phyloP scores from a whole-genome alignment of 2,329 filamentous ascomycete genomes.

The Aspergillus hortae region DNA sequence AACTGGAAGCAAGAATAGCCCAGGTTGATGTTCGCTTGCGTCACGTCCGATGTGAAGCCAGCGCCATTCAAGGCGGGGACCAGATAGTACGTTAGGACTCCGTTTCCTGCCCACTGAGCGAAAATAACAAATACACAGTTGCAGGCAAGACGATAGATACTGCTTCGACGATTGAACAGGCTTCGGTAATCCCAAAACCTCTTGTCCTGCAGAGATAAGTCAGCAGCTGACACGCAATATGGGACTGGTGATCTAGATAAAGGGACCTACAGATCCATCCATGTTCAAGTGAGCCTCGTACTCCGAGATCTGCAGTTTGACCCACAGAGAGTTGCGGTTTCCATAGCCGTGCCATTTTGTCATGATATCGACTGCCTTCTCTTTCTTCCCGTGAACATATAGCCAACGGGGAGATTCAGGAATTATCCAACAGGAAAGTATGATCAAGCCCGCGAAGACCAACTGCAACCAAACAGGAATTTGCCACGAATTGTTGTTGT shows the following conservation, averaged over 20 bases:
- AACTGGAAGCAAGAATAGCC: conserved; percentile 55
- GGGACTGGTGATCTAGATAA: background rate
- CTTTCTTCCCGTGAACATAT: conserved; percentile 55
- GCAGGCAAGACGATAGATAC: conserved; percentile 47
- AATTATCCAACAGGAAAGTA: conserved; percentile 49
- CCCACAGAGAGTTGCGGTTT: conserved; percentile 27
- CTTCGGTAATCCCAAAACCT: conserved; percentile 59
- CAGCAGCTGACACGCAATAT: background rate
- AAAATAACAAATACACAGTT: conserved; percentile 53
- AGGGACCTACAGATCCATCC: conserved; percentile 18
- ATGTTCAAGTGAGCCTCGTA: conserved; percentile 29
- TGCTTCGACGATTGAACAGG: conserved; percentile 47
- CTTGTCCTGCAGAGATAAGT: conserved; percentile 42
- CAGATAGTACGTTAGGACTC: conserved; percentile 53
- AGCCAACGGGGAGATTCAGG: conserved; percentile 63
- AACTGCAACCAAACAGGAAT: conserved; percentile 56
- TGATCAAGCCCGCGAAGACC: conserved; percentile 45
- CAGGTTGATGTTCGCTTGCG: conserved; percentile 53
- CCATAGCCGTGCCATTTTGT: conserved; percentile 56
- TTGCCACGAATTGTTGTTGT: conserved; percentile 52
- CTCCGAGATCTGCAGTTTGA: conserved; percentile 30
- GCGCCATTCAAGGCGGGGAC: conserved; percentile 51
- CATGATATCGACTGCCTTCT: conserved; percentile 55
- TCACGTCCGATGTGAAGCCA: conserved; percentile 47
- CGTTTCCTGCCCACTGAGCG: conserved; percentile 38